phyloP scores from a whole-genome alignment of 352 stramenopile genomes.

The Halophytophthora polymorphica region DNA sequence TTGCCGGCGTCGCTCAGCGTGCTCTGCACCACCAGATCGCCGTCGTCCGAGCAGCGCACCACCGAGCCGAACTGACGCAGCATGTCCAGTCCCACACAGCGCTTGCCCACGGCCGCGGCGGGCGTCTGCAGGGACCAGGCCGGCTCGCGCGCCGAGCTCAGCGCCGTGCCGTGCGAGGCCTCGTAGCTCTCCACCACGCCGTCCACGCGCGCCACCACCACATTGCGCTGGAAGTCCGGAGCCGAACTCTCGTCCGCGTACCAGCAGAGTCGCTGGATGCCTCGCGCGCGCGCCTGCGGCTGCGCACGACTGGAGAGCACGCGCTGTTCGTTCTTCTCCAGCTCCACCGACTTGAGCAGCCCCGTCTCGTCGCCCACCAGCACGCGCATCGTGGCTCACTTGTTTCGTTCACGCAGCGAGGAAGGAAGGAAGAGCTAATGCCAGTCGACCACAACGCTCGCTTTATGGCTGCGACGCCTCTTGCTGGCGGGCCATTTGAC shows the following conservation, averaged over 20 bases:
- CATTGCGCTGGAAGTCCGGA: constrained; percentile 33
- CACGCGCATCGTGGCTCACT: constrained; percentile 55
- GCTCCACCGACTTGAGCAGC: constrained; percentile 75
- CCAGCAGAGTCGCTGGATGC: constrained; percentile 59
- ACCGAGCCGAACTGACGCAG: constrained; percentile 60
- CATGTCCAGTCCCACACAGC: constrained; percentile 56
- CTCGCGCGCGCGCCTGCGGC: constrained; percentile 42
- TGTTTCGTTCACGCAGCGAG: no score
- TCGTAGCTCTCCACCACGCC: constrained; percentile 68
- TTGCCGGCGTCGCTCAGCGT: constrained; percentile 38
- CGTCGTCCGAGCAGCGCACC: constrained; percentile 56
- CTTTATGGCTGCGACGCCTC: neutral
- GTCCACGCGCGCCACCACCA: constrained; percentile 58
- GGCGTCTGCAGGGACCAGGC: constrained; percentile 44
- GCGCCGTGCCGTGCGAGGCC: constrained; percentile 32
- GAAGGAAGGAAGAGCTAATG: constrained; percentile 2
- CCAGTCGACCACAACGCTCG: neutral
- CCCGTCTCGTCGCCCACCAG: constrained; percentile 80
- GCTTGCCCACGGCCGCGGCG: constrained; percentile 11
- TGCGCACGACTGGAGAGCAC: constrained; percentile 45
- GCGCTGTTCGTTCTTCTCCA: constrained; percentile 69
- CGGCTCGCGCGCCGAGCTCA: constrained; percentile 26
- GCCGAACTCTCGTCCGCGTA: constrained; percentile 48
- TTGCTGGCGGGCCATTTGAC: neutral
- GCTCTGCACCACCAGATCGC: constrained; percentile 55